A percentile compares a stretch with the other conserved stretches of the same genome.
Conservation (phyloP, 257 asterid genomes). For the Solanum sitiens region DNA sequence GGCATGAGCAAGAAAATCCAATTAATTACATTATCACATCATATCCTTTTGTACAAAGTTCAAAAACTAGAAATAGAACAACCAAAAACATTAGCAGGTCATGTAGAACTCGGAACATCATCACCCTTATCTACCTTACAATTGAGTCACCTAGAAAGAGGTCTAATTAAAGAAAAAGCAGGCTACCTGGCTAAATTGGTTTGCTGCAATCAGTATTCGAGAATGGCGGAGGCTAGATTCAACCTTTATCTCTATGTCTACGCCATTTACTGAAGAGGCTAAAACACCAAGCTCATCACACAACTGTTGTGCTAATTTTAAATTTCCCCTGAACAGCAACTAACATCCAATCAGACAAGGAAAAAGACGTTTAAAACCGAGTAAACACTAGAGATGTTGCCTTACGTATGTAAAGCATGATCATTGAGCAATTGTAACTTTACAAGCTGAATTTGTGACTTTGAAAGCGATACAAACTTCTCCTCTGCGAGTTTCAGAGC, state of each 20-base stretch:
- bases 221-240: slow-evolving; percentile 90
- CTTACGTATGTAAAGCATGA: slow-evolving; percentile 73
- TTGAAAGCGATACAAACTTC: slow-evolving; percentile 62
- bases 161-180: background rate
- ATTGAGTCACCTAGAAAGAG: background rate
- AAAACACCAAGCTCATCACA: slow-evolving; percentile 79
- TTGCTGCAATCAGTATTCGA: slow-evolving; percentile 85
- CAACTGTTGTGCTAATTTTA: slow-evolving; percentile 73
- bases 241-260: slow-evolving; percentile 87
- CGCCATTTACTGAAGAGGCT: slow-evolving; percentile 84
- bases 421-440: slow-evolving; percentile 84
- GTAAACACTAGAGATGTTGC: background rate
- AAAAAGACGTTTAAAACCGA: slow-evolving; percentile 1
- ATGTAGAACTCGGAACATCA: background rate
- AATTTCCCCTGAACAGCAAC: slow-evolving; percentile 52
- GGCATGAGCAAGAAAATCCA: background rate
- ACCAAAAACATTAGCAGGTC: background rate
- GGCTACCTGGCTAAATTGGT: slow-evolving; percentile 73
- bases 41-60: background rate
- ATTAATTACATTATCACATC: background rate
- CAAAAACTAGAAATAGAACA: background rate
- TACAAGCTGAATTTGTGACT: slow-evolving; percentile 67
- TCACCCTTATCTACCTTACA: background rate
- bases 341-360: background rate
- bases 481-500: slow-evolving; percentile 75